phyloP scores from a whole-genome alignment of 2,329 filamentous ascomycete species.

The Penicillium sp. region DNA sequence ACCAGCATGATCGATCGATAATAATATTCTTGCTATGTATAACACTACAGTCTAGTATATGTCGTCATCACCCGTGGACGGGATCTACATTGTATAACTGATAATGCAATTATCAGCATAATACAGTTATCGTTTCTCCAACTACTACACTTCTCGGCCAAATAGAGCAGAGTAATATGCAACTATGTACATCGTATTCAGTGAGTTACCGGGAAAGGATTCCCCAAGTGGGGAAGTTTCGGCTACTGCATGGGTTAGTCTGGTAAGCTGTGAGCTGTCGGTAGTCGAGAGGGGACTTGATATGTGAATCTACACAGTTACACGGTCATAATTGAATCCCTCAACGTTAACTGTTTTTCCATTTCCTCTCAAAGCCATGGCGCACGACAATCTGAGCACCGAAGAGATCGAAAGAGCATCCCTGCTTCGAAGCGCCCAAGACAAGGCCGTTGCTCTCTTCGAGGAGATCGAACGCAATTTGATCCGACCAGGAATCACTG shows the following conservation, averaged over 20 bases:
- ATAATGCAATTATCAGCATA: background rate
- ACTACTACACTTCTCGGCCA: background rate
- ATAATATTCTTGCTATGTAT: background rate
- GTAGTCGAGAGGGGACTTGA: background rate
- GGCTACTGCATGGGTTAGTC: background rate
- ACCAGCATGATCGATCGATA: background rate
- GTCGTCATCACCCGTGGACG: background rate
- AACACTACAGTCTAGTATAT: background rate
- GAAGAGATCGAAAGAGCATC: slow-evolving; percentile 25
- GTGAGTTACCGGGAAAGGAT: background rate
- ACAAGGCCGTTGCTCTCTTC: slow-evolving; percentile 42
- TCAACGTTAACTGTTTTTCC: background rate
- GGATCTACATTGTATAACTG: background rate
- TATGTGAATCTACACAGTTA: background rate
- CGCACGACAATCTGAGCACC: background rate
- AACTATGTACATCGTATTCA: background rate
- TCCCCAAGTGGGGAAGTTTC: background rate
- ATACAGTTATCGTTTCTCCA: background rate
- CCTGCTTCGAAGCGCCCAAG: slow-evolving; percentile 40
- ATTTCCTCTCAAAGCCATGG: background rate
- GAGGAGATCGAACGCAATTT: slow-evolving; percentile 41
- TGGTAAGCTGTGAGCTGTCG: background rate
- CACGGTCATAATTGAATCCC: background rate
- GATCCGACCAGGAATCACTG: slow-evolving; percentile 42
- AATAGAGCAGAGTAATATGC: background rate